phyloP scores from a whole-genome alignment of 805 yeast species.

The Saccharomycopsis fermentans region DNA sequence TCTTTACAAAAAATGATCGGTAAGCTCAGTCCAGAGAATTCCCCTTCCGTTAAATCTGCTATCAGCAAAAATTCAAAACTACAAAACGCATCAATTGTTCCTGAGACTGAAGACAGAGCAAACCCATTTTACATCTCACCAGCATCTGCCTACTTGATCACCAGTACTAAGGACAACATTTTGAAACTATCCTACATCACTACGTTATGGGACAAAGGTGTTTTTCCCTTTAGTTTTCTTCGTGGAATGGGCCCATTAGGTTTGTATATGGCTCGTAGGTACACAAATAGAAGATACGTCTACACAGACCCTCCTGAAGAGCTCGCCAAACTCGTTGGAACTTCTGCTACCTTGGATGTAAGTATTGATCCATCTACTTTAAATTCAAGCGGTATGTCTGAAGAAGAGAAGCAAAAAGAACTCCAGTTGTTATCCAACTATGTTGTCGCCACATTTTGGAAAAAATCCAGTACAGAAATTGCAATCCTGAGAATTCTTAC shows the following conservation, averaged over 20 bases:
- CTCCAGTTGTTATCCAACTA: constrained; percentile 25
- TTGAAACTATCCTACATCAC: constrained; percentile 26
- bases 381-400: constrained; percentile 19
- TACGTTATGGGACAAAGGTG: constrained; percentile 29
- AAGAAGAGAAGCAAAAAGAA: constrained; percentile 19
- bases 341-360: not conserved
- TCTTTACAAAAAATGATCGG: constrained; percentile 14
- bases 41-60: not conserved
- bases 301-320: not conserved
- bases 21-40: not conserved
- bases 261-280: constrained; percentile 22
- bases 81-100: not conserved
- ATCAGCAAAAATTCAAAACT: not conserved
- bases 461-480: constrained; percentile 23
- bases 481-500: constrained; percentile 24
- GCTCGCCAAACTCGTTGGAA: constrained; percentile 19
- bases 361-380: not conserved
- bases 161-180: not conserved
- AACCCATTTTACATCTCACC: not conserved
- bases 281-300: constrained; percentile 24
- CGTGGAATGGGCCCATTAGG: constrained; percentile 28
- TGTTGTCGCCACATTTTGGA: constrained; percentile 24
- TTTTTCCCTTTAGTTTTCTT: constrained; percentile 21
- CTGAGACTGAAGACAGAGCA: constrained; percentile 30
- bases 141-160: not conserved